phyloP scores from a whole-genome alignment of 78 protist species.

The Capsaspora owczarzaki region DNA sequence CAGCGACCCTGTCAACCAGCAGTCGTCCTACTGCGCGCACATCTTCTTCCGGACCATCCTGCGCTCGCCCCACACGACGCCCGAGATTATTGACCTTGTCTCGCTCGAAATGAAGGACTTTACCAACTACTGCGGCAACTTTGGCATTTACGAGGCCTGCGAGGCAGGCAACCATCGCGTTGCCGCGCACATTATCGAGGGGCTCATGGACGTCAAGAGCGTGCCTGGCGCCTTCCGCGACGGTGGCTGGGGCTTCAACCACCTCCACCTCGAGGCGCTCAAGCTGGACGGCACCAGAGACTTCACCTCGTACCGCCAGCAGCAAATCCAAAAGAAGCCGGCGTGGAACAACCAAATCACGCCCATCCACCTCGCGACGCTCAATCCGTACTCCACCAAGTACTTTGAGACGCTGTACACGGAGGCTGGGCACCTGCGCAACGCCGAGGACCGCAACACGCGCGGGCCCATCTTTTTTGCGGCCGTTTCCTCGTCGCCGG shows the following conservation, averaged over 20 bases:
- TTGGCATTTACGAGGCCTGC: neutral
- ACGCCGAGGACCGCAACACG: neutral
- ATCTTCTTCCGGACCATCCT: neutral
- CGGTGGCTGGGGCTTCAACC: neutral
- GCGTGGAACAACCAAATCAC: neutral
- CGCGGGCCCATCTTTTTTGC: conserved; percentile 16
- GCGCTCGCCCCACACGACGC: neutral
- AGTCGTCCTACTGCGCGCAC: neutral
- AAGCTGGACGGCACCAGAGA: neutral
- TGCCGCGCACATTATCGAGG: neutral
- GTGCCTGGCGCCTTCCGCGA: neutral
- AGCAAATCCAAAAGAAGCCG: neutral
- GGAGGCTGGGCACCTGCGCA: neutral
- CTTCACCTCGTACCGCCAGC: neutral
- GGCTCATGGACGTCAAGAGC: neutral
- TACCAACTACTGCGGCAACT: neutral
- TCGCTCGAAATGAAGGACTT: neutral
- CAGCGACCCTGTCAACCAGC: neutral
- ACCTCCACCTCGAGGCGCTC: neutral
- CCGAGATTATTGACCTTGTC: neutral
- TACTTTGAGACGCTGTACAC: neutral
- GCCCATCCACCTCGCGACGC: neutral
- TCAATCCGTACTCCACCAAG: neutral
- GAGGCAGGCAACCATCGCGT: neutral
- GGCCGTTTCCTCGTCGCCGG: neutral